Percentiles rank a stretch among this genome's conserved stretches.
Conservation (phyloP, 176 grass and related monocot genomes). For the Carex scoparia region DNA sequence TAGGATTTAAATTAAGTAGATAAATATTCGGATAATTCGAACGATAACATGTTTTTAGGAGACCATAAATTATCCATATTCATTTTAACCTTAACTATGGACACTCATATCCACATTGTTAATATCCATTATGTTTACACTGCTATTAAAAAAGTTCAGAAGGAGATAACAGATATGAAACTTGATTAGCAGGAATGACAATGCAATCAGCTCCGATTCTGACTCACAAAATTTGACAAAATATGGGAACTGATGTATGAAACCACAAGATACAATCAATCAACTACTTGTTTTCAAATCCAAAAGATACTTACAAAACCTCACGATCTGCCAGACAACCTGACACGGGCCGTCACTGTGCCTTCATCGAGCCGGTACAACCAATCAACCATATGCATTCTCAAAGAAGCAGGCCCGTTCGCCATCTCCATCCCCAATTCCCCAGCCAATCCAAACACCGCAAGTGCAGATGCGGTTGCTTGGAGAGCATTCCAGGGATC, state of each 20-base stretch:
- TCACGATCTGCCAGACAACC: conserved; percentile 31
- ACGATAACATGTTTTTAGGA: not conserved
- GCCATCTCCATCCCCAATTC: conserved; percentile 66
- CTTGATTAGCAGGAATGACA: not conserved
- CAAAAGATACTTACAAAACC: not conserved
- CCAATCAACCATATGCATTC: conserved; percentile 74
- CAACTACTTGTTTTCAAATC: not conserved
- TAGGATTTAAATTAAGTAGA: not conserved
- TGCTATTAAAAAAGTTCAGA: not conserved
- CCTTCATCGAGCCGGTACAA: conserved; percentile 46
- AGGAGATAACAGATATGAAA: not conserved
- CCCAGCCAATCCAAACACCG: conserved; percentile 60
- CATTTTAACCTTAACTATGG: not conserved
- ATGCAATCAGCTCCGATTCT: not conserved
- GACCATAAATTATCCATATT: not conserved
- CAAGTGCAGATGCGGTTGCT: conserved; percentile 47
- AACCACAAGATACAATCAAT: not conserved
- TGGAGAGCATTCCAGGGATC: conserved; percentile 47
- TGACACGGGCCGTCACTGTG: conserved; percentile 34
- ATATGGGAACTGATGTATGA: not conserved
- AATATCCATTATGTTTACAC: not conserved
- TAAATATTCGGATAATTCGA: not conserved
- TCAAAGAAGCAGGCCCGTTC: conserved; percentile 63
- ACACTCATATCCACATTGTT: not conserved
- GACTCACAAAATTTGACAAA: not conserved